phyloP scores from a whole-genome alignment of 208 protist species.

The Kentomonas sorsogonicus region DNA sequence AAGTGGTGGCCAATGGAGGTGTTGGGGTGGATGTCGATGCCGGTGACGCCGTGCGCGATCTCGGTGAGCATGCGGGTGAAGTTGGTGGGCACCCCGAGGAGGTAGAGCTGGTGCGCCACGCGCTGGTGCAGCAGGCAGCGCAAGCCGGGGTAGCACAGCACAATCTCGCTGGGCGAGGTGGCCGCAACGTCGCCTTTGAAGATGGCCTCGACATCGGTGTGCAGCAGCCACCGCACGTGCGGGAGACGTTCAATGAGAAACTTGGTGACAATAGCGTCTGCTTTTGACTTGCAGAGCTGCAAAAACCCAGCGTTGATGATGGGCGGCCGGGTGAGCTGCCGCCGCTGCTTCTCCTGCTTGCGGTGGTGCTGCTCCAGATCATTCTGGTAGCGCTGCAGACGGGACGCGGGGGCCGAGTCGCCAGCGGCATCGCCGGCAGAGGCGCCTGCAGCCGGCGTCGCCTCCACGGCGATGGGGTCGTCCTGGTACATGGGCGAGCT shows the following conservation, averaged over 20 bases:
- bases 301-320: conserved; percentile 14
- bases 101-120: conserved; percentile 55
- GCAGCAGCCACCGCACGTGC: conserved; percentile 50
- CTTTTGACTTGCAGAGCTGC: conserved; percentile 23
- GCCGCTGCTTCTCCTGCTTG: not conserved
- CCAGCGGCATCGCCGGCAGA: too few relatives aligned
- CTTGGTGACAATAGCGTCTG: conserved; percentile 38
- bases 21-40: conserved; percentile 86
- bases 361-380: too few relatives aligned
- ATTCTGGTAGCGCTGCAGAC: too few relatives aligned
- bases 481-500: conserved; percentile 7
- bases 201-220: conserved; percentile 59
- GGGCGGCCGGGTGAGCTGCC: not conserved
- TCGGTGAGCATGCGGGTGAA: conserved; percentile 73
- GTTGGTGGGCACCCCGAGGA: conserved; percentile 60
- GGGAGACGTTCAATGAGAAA: conserved; percentile 50
- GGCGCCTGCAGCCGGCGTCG: too few relatives aligned
- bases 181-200: conserved; percentile 57
- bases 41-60: conserved; percentile 56
- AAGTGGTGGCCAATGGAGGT: conserved; percentile 79
- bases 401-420: too few relatives aligned
- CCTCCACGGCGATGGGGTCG: not conserved
- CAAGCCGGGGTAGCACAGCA: conserved; percentile 71
- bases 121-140: conserved; percentile 71
- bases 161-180: conserved; percentile 55